Evolutionary conservation across 495 filamentous ascomycete genomes (phyloP).

Genomic region (Penicillium diatomitis): DNA sequence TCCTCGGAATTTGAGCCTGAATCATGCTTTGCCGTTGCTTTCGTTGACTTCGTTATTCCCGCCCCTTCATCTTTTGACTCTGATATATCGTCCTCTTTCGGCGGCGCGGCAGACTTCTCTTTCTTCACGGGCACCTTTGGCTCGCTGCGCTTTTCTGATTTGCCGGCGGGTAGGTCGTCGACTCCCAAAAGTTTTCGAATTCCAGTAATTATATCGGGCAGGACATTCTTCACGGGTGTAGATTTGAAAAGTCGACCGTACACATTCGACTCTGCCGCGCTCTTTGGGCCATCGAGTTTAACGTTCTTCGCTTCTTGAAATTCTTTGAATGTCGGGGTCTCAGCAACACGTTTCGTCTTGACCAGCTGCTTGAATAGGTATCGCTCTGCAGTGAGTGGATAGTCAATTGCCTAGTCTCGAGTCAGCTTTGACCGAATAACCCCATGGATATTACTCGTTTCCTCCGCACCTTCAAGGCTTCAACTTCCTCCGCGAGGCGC

Average conservation of each 20-base stretch:
- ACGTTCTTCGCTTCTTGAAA: conserved; percentile 27
- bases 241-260: conserved; percentile 71
- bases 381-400: conserved; percentile 51
- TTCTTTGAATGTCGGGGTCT: conserved; percentile 36
- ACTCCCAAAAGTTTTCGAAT: conserved; percentile 55
- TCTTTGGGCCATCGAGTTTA: conserved; percentile 29
- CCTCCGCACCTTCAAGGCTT: conserved; percentile 57
- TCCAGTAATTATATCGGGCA: conserved; percentile 51
- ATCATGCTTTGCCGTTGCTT: not conserved
- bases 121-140: conserved; percentile 15
- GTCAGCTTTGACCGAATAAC: not conserved
- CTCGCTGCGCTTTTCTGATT: conserved; percentile 13
- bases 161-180: conserved; percentile 33
- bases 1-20: conserved; percentile 11
- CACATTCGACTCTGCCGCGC: conserved; percentile 60
- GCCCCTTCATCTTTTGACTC: conserved; percentile 8
- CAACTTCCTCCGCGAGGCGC: conserved; percentile 63
- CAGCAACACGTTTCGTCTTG: conserved; percentile 60
- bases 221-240: conserved; percentile 58
- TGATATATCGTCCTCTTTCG: conserved; percentile 3
- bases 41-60: conserved; percentile 1
- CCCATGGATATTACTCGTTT: too few relatives aligned
- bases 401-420: conserved; percentile 47
- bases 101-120: conserved; percentile 4
- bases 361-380: conserved; percentile 70